Conservation (phyloP, 306 rosid species). For the Ochetophila trinervis region DNA sequence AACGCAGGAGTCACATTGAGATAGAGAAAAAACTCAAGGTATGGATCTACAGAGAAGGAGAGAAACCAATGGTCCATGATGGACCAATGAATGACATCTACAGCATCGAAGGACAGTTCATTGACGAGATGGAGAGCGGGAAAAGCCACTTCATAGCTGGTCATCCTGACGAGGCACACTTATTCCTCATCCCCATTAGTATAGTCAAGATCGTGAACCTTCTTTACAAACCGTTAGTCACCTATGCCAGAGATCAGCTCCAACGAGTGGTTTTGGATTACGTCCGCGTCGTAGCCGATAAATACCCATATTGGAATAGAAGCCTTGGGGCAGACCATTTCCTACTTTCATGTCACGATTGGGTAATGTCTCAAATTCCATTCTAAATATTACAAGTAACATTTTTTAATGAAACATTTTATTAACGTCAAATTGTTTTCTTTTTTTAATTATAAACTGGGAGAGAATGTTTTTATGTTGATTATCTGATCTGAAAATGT, state of each 20-base stretch:
- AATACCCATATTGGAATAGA: slow-evolving; percentile 62
- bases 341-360: slow-evolving; percentile 71
- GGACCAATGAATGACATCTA: slow-evolving; percentile 63
- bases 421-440: too few species aligned
- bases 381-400: neutral
- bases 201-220: slow-evolving; percentile 38
- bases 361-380: slow-evolving; percentile 39
- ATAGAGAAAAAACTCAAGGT: slow-evolving; percentile 72
- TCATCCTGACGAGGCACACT: slow-evolving; percentile 65
- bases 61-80: slow-evolving; percentile 50
- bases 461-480: too few species aligned
- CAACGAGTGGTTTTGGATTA: slow-evolving; percentile 47
- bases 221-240: slow-evolving; percentile 42
- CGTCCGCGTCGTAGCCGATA: slow-evolving; percentile 34
- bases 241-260: slow-evolving; percentile 41
- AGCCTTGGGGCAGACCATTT: slow-evolving; percentile 72
- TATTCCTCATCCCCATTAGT: slow-evolving; percentile 55
- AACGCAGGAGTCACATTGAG: slow-evolving; percentile 64
- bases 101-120: slow-evolving; percentile 64
- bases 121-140: slow-evolving; percentile 46
- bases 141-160: slow-evolving; percentile 47
- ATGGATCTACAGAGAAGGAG: slow-evolving; percentile 81
- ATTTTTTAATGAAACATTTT: neutral
- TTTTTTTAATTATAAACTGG: too few species aligned
- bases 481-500: too few species aligned